Evolutionary conservation across 768 basidiomycete genomes (phyloP), one percentile per base, ranked within the genome.

Genomic region (Hortiboletus campestris): DNA sequence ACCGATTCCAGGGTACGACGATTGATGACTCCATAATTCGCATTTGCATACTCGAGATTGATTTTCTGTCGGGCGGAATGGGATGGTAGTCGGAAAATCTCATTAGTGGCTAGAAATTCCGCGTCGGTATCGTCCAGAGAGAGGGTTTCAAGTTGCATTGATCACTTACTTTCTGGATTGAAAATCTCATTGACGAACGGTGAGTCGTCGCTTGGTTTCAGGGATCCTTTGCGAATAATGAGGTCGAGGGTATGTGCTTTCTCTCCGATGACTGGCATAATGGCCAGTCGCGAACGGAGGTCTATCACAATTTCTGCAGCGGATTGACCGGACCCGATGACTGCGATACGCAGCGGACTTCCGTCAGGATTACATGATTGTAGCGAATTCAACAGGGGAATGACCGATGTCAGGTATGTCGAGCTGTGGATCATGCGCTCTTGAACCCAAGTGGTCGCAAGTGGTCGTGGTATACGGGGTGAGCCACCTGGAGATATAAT

Each of bases 111-210:
- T 80, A 51, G 51, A 50, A 60, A 56, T 20, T 17, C 8, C 22
- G 36, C 22, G 34, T 48, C 1, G 12, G 34, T 11, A 16, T 57
- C 19, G 47, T 25, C 25, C 25, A 25, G 25, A 25, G 25, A 25
- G 25, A 44, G 34, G 41, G 41, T 17, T 29, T 42, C 19, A 6
- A 16, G n/a, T 17, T 28, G 4, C 39, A 2, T 20, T 34, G 48
- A 31, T 29, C 13, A 67, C 77, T 55, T 59, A 78, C 78, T 62
- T 16, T 67, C 73, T 25, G 82, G 80, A 60, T 81, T 79, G 57
- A 82, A 83, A 7, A 82, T 77, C 58, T 81, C 80, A 64, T 83
- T 83, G 41, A 77, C 73, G 58, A 82, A 83, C 1, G 78, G 78
- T 1, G 78, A 76, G 53, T 80, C 79, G 53, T 83, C 81, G 44